Evolutionary conservation across 495 filamentous ascomycete genomes (phyloP), one percentile per base, ranked within the genome.

Genomic region (Amorphotheca resinae): DNA sequence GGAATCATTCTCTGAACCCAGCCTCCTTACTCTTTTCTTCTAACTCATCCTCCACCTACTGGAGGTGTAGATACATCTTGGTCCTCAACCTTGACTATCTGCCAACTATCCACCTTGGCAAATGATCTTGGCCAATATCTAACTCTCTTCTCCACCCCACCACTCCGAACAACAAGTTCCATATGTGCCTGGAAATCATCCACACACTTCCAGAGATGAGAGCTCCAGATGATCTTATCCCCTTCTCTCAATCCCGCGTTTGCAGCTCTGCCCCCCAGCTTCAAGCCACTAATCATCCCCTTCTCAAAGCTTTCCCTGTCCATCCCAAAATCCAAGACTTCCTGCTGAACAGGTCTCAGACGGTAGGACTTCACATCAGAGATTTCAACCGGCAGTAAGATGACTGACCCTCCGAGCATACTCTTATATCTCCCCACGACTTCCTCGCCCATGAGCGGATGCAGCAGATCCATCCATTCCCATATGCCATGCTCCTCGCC

Each of bases 291-390:
- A 0, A 49, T 41, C 18, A 45, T 17, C 0, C 45, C 42, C 23
- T 35, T 30, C 14, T 49, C 33, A 41, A 50, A 50, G 26, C 38
- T 44, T 12, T 39, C 11, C 20, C 42, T 37, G 17, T 54, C 42
- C 38, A 54, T 44, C 8, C 51, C 51, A 26, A 50, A 50, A 36
- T 50, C 43, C 3, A 50, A 31, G 22, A 50, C 14, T 22, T 54
- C 47, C 21, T 46, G 37, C 34, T 54, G 32, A 33, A 42, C 18
- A 30, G 32, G 41, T 16, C 31, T 39, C n/a, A 48, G n/a, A 21
- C 25, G 15, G 37, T 52, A 44, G 9, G 44, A 40, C 6, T 37
- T 42, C 1, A 40, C 44, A 14, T 44, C 49, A 38, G 43, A 52
- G 4, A 52, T 17, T 9, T 34, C 16, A 6, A 20, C 14, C 4